phyloP scores from a whole-genome alignment of 306 rosid species.

The Quercus dentata region DNA sequence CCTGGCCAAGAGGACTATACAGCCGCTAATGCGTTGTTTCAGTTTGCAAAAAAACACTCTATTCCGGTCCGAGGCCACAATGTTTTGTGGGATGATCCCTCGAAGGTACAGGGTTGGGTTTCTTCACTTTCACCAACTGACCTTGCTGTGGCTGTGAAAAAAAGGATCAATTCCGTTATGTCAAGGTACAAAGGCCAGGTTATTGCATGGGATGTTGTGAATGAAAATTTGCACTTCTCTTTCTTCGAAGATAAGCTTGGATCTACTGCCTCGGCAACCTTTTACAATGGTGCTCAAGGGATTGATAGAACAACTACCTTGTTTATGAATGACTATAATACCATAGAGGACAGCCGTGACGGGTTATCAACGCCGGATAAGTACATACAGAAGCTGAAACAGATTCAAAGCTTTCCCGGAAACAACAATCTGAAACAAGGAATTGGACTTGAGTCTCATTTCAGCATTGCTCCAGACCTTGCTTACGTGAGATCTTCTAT shows the following conservation, averaged over 20 bases:
- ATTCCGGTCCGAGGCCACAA: slow-evolving; percentile 71
- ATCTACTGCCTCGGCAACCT: slow-evolving; percentile 15
- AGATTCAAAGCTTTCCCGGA: slow-evolving; percentile 33
- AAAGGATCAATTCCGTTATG: slow-evolving; percentile 45
- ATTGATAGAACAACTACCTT: slow-evolving; percentile 40
- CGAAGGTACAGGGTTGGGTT: slow-evolving; percentile 48
- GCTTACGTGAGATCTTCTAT: slow-evolving; percentile 65
- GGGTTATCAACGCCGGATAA: slow-evolving; percentile 28
- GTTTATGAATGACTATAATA: slow-evolving; percentile 68
- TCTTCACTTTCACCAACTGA: slow-evolving; percentile 28
- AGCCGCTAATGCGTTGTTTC: slow-evolving; percentile 48
- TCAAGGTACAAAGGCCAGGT: slow-evolving; percentile 53
- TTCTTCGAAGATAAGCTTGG: slow-evolving; percentile 57
- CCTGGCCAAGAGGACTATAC: slow-evolving; percentile 49
- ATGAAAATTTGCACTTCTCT: slow-evolving; percentile 60
- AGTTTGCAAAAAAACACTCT: slow-evolving; percentile 34
- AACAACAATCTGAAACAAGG: slow-evolving; percentile 20
- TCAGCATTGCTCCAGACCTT: slow-evolving; percentile 36
- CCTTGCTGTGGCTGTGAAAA: slow-evolving; percentile 30
- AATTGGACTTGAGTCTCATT: slow-evolving; percentile 76
- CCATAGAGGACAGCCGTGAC: slow-evolving; percentile 59
- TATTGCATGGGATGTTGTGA: slow-evolving; percentile 77
- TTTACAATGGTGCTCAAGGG: slow-evolving; percentile 34
- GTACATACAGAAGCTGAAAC: slow-evolving; percentile 46
- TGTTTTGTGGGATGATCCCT: slow-evolving; percentile 64